phyloP scores from a whole-genome alignment of 2,329 filamentous ascomycete species.

The Ambrosiella xylebori region DNA sequence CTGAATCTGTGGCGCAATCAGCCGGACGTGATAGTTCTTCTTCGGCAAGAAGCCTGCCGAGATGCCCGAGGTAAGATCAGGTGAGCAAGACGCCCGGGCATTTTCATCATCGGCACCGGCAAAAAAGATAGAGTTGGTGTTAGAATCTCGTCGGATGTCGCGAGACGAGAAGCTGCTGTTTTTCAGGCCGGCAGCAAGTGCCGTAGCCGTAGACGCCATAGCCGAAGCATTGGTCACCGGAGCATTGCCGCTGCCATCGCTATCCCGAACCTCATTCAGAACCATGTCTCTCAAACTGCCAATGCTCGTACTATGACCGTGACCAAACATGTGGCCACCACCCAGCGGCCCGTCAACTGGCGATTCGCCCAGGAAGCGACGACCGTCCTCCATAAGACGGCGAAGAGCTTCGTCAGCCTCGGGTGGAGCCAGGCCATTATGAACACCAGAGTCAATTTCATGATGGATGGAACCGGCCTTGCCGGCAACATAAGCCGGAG shows the following conservation, averaged over 20 bases:
- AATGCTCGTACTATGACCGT: slow-evolving; percentile 9
- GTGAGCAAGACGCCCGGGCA: slow-evolving; percentile 23
- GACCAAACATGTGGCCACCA: not conserved
- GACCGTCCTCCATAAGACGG: slow-evolving; percentile 68
- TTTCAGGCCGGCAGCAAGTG: not conserved
- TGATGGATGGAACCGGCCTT: not conserved
- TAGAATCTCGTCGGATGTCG: slow-evolving; percentile 5
- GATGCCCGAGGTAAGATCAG: slow-evolving; percentile 55
- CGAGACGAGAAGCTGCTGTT: not conserved
- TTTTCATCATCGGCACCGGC: slow-evolving; percentile 1
- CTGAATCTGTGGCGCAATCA: slow-evolving; percentile 96
- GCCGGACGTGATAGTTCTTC: slow-evolving; percentile 82
- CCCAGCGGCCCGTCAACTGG: not conserved
- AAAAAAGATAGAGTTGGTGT: slow-evolving; percentile 11
- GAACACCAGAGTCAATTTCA: not conserved
- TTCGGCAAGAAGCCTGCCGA: slow-evolving; percentile 76
- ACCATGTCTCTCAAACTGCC: slow-evolving; percentile 8
- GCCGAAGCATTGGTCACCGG: not conserved
- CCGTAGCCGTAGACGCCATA: not conserved
- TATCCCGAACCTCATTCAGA: not conserved
- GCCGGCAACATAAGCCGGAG: slow-evolving; percentile 10
- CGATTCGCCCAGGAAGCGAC: slow-evolving; percentile 52
- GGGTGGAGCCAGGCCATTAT: not conserved
- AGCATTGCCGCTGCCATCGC: not conserved
- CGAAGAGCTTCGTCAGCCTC: slow-evolving; percentile 74